Evolutionary conservation across 345 rosid genomes (phyloP), one percentile per base, ranked within the genome.

Genomic region (Lepidium aucheri): DNA sequence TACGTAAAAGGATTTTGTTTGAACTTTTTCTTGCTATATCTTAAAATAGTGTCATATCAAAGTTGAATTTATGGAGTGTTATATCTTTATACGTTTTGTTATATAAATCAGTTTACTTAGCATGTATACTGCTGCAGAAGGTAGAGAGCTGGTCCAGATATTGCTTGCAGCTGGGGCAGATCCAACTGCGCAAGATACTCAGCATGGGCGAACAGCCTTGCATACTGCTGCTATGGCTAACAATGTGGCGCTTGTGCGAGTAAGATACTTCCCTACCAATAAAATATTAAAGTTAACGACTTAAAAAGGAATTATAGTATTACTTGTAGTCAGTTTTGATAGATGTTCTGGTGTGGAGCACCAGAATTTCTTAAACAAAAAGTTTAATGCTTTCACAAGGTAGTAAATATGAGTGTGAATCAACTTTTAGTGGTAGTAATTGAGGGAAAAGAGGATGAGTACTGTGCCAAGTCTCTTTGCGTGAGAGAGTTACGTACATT

Each of bases 131-230:
- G 50, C 76, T 81, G 82, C 69, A 93, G 99, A 94, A 83, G 96
- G 99, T 39, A 90, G 97, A 78, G 83, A 90, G 63, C 73, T 90
- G 75, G 99, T 88, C 75, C 83, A 80, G 55, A 56, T 86, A 69
- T 73, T 94, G 82, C 93, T 94, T 63, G 85, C 84, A 61, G 95
- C 96, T 72, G 99, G 97, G 55, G 99, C 99, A 32, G 91, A 88
- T 78, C 88, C 89, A 60, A 85, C 87, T 56, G 86, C 91, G 51
- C 95, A 86, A 79, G 99, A 94, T 84, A 15, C 85, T 54, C 88
- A 83, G 77, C 83, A 90, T 70, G 88, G 94, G 53, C 86, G 87
- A 77, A 94, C 99, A 63, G 97, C 86, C 15, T 74, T 94, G 80
- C 99, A 94, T 79, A 81, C 85, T 52, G 97, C 99, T 78, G 88